These are phyloP conservation scores for Ustilago cynodontis DNA, from an alignment of 1,284 basidiomycete genomes.

Conservation along the genomic window DNA sequence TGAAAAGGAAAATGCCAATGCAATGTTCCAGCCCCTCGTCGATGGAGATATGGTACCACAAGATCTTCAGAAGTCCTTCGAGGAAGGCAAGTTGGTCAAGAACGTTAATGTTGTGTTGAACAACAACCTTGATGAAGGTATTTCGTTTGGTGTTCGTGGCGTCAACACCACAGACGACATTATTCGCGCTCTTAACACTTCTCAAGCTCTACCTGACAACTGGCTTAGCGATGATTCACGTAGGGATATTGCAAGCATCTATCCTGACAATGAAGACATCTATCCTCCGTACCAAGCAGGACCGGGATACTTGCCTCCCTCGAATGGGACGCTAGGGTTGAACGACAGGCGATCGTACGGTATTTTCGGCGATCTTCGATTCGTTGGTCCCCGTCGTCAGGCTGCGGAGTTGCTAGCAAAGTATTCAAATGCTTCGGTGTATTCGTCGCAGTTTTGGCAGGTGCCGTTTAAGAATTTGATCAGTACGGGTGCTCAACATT, in stretches of 20 bases:
- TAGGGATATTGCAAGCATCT: conserved; percentile 7
- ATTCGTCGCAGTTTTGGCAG: conserved; percentile 56
- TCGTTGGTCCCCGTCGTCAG: conserved; percentile 30
- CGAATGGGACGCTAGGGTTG: conserved; percentile 8
- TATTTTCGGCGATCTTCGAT: conserved; percentile 34
- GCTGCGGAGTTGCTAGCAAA: conserved; percentile 10
- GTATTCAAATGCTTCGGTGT: conserved; percentile 26
- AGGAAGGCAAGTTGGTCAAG: conserved; percentile 27
- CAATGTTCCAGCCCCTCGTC: conserved; percentile 21
- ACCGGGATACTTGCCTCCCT: conserved; percentile 20
- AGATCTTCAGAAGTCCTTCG: conserved; percentile 36
- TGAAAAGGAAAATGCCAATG: background rate
- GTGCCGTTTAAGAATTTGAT: conserved; percentile 45
- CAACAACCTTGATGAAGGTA: conserved; percentile 36
- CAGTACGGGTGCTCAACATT: conserved; percentile 39
- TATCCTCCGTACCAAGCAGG: conserved; percentile 41
- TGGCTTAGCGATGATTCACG: conserved; percentile 6
- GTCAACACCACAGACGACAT: conserved; percentile 35
- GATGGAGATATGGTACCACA: conserved; percentile 36
- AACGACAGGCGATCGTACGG: conserved; percentile 37
- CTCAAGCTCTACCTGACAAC: conserved; percentile 18
- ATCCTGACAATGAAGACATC: conserved; percentile 45
- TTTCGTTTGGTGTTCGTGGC: conserved; percentile 36
- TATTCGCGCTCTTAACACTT: conserved; percentile 11
- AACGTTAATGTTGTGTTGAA: conserved; percentile 16